Base-by-base conservation (phyloP, 768 basidiomycete species). In the Mycena indigotica region DNA sequence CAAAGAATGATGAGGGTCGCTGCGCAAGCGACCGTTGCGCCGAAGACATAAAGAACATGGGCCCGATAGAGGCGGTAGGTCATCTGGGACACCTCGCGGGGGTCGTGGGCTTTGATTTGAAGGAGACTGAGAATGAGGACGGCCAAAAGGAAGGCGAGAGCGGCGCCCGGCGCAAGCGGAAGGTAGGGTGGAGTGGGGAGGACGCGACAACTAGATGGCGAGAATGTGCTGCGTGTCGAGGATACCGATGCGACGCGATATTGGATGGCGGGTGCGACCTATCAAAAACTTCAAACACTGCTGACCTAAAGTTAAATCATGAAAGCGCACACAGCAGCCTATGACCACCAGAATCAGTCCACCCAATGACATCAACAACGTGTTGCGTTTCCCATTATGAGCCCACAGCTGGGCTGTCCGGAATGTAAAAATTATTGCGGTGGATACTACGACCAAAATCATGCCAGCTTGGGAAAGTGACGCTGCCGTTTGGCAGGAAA, bases 391-490 rank as follows among this genome's bases (percentile, higher is more conserved):
- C 3, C 52, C 35, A 46, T 48, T 53, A 39, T 61, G 25, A 13
- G 30, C 17, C 55, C 60, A 61, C 26, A 61, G 35, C 19, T 53
- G 23, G 0, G 52, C 35, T 1, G 60, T 61, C 17, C 56, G 60
- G 28, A 61, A 54, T n/a, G 52, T 48, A 8, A 61, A 57, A 21
- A 57, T 54, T 21, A 40, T 46, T 5, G 48, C 46, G 1, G 56
- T 57, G 2, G 49, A 53, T 15, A 44, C 25, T 12, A 61, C 26
- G 41, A 57, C 56, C 6, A 61, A 25, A 41, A 51, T 32, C 1
- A 45, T 32, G 17, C 56, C 60, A 12, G 32, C 48, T 46, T 61
- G 60, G 21, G 60, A 61, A 5, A 61, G 44, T 16, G 59, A 61
- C 2, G 56, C 60, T 4, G 52, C 49, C 6, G 49, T 15, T 46